phyloP scores from a whole-genome alignment of 2,329 filamentous ascomycete species.

The Herpotrichia juniperi region DNA sequence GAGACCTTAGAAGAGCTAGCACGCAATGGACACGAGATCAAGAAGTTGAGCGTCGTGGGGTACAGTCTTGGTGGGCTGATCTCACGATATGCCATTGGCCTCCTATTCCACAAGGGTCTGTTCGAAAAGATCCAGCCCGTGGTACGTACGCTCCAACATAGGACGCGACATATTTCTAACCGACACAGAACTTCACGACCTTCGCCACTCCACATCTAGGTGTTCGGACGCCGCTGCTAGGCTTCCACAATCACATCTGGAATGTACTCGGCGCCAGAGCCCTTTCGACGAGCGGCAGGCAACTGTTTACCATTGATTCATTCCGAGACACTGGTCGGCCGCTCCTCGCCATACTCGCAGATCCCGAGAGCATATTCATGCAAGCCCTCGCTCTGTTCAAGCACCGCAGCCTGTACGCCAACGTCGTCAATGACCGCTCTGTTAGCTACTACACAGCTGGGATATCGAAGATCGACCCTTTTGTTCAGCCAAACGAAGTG shows the following conservation, averaged over 20 bases:
- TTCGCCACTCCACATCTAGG: slow-evolving; percentile 81
- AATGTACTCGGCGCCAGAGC: slow-evolving; percentile 85
- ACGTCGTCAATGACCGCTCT: slow-evolving; percentile 83
- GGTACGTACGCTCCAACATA: slow-evolving; percentile 57
- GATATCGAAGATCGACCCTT: slow-evolving; percentile 81
- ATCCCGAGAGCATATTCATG: slow-evolving; percentile 85
- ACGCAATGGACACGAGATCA: slow-evolving; percentile 71
- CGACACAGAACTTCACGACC: slow-evolving; percentile 81
- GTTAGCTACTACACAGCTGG: slow-evolving; percentile 83
- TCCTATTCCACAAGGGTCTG: slow-evolving; percentile 80
- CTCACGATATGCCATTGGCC: slow-evolving; percentile 82
- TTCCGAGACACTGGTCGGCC: slow-evolving; percentile 85
- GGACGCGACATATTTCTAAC: slow-evolving; percentile 15
- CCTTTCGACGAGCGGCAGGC: slow-evolving; percentile 80
- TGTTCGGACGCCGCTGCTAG: slow-evolving; percentile 51
- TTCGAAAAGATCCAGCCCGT: slow-evolving; percentile 81
- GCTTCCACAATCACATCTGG: slow-evolving; percentile 55
- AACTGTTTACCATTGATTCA: slow-evolving; percentile 84
- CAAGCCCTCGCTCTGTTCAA: slow-evolving; percentile 77
- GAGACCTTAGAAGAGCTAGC: slow-evolving; percentile 61
- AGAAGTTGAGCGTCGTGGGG: slow-evolving; percentile 83
- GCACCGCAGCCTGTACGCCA: slow-evolving; percentile 79
- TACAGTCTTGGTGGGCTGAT: slow-evolving; percentile 91
- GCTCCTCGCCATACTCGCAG: slow-evolving; percentile 79
- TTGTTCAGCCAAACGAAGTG: slow-evolving; percentile 68